Evolutionary conservation across 108 stramenopile genomes (phyloP).

Genomic region (Nitzschia putrida): DNA sequence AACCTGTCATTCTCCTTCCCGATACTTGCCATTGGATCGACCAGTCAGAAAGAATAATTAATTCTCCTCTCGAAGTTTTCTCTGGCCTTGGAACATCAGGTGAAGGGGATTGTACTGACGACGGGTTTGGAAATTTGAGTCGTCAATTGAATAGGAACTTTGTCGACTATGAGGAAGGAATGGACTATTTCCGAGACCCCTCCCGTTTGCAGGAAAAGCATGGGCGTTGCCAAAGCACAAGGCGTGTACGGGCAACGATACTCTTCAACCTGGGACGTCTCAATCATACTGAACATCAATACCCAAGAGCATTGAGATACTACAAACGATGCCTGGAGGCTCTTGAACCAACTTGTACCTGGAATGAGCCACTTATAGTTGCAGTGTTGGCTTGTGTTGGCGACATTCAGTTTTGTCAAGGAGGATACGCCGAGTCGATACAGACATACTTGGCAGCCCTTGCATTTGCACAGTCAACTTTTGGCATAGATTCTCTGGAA

Average conservation of each 20-base stretch:
- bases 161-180: constrained; percentile 64
- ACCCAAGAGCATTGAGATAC: constrained; percentile 27
- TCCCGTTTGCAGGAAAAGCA: constrained; percentile 21
- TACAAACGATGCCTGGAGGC: constrained; percentile 33
- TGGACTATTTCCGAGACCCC: constrained; percentile 40
- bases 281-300: constrained; percentile 35
- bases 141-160: background rate
- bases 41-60: background rate
- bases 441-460: constrained; percentile 41
- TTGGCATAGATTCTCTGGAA: constrained; percentile 38
- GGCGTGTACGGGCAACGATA: constrained; percentile 37
- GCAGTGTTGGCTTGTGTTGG: constrained; percentile 40
- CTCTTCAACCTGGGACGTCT: constrained; percentile 51
- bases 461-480: constrained; percentile 14
- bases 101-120: too few relatives aligned
- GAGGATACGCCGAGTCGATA: constrained; percentile 29
- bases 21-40: background rate
- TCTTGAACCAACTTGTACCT: background rate
- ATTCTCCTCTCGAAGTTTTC: background rate
- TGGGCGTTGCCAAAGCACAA: background rate
- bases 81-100: background rate
- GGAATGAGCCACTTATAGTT: constrained; percentile 22
- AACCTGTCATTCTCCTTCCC: background rate
- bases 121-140: background rate
- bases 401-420: constrained; percentile 38